Evolutionary conservation across 78 protist genomes (phyloP).

Genomic region (Dictyostelium intermedium): DNA sequence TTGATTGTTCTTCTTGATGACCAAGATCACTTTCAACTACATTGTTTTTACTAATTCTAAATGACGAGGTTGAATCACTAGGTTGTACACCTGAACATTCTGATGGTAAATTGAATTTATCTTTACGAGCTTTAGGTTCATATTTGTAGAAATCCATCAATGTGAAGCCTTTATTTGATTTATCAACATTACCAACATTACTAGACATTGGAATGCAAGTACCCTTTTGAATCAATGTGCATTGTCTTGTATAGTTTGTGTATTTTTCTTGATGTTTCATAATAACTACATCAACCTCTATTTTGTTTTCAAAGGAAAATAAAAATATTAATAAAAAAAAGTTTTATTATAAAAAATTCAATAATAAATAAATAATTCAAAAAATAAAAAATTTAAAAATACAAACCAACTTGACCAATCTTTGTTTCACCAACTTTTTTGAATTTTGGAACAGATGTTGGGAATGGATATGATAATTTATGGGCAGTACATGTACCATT

Average conservation of each 20-base stretch:
- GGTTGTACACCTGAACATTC: neutral
- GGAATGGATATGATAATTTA: neutral
- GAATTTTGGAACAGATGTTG: neutral
- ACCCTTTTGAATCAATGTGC: neutral
- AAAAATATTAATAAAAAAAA: too few species aligned
- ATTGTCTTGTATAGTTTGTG: neutral
- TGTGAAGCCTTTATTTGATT: neutral
- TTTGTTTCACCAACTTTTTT: neutral
- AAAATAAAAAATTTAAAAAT: too few species aligned
- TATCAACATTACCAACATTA: neutral
- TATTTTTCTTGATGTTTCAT: neutral
- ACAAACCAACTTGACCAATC: neutral
- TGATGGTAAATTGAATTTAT: neutral
- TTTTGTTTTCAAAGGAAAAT: neutral
- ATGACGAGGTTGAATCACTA: neutral
- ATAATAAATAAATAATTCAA: too few species aligned
- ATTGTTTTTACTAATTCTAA: neutral
- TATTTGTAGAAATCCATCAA: neutral
- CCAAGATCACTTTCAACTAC: neutral
- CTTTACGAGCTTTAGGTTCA: neutral
- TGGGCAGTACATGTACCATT: neutral
- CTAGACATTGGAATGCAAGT: neutral
- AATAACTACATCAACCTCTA: neutral
- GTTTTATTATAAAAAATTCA: too few species aligned
- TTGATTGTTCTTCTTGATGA: neutral